These are phyloP conservation scores for Pneumocystis wakefieldiae DNA, from an alignment of 1,139 yeast genomes.

Conservation along the genomic window DNA sequence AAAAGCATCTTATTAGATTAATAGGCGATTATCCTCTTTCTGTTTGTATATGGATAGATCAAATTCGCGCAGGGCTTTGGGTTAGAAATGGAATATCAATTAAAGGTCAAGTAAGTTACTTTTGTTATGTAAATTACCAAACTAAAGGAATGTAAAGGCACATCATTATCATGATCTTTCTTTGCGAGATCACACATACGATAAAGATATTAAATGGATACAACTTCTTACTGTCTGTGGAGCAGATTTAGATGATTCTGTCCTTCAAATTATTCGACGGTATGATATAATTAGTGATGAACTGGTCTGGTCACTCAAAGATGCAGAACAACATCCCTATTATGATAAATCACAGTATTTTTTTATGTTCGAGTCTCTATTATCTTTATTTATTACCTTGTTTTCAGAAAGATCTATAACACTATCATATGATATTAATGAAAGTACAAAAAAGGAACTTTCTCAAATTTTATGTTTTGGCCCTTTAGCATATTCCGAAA, in stretches of 20 bases:
- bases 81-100: conserved; percentile 75
- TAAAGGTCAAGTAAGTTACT: conserved; percentile 37
- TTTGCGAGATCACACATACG: conserved; percentile 45
- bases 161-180: conserved; percentile 71
- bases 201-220: conserved; percentile 35
- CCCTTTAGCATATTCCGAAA: conserved; percentile 54
- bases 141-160: conserved; percentile 20
- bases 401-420: conserved; percentile 55
- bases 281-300: neutral
- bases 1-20: neutral
- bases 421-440: conserved; percentile 34
- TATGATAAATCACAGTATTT: conserved; percentile 14
- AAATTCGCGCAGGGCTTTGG: conserved; percentile 74
- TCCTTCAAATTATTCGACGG: conserved; percentile 20
- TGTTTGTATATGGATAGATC: conserved; percentile 57
- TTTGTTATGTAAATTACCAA: neutral
- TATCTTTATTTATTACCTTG: conserved; percentile 53
- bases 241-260: conserved; percentile 43
- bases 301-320: neutral
- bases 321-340: neutral
- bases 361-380: conserved; percentile 68
- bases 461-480: conserved; percentile 67
- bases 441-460: conserved; percentile 50
- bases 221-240: conserved; percentile 50
- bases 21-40: conserved; percentile 42